Evolutionary conservation across 768 basidiomycete genomes (phyloP).

Genomic region (Auriscalpium vulgare): DNA sequence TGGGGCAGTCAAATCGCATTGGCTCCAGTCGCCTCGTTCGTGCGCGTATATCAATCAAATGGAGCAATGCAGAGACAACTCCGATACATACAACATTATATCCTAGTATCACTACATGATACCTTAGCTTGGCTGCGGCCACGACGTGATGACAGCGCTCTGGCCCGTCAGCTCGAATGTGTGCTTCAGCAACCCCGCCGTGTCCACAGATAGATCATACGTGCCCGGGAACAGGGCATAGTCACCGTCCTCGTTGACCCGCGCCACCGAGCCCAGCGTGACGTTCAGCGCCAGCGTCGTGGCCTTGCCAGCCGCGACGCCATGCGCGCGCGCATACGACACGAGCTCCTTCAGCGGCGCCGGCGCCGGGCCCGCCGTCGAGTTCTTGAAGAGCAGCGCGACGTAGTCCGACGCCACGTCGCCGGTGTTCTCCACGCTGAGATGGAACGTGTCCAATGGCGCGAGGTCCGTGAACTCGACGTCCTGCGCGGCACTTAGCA

Average conservation of each 20-base stretch:
- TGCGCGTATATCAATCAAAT: no score
- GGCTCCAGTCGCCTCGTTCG: no score
- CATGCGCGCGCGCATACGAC: conserved; percentile 36
- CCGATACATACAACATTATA: no score
- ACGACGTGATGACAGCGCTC: conserved; percentile 31
- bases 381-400: conserved; percentile 42
- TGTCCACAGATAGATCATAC: conserved; percentile 37
- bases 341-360: conserved; percentile 45
- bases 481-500: conserved; percentile 19
- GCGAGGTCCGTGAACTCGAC: conserved; percentile 32
- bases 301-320: conserved; percentile 21
- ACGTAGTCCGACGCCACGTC: conserved; percentile 45
- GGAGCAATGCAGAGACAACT: no score
- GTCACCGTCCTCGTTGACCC: conserved; percentile 38
- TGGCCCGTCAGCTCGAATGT: conserved; percentile 37
- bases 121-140: conserved; percentile 24
- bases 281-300: conserved; percentile 30
- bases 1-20: no score
- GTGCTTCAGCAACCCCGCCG: conserved; percentile 28
- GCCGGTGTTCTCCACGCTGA: conserved; percentile 42
- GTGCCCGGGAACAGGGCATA: conserved; percentile 37
- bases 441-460: conserved; percentile 38
- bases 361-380: conserved; percentile 40
- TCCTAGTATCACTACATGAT: no score
- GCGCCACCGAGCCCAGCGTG: conserved; percentile 40